Evolutionary conservation across 371 early-diverging fungal species (phyloP), one percentile per base, ranked within the genome.

Genomic region (Fennellomyces sp.): DNA sequence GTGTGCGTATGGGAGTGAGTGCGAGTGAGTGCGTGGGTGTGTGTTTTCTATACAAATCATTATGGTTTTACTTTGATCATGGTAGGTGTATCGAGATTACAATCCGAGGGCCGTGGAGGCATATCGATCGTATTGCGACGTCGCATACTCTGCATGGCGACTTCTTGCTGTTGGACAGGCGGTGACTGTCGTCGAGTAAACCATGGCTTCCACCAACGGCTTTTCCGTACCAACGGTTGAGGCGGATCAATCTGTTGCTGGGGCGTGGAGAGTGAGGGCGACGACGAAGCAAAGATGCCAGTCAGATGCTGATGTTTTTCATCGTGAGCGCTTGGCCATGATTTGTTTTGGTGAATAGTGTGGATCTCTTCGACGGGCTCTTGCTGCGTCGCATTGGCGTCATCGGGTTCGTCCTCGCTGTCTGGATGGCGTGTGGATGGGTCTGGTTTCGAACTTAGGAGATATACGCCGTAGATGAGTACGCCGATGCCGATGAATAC

Each of bases 381-480:
- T 21, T 33, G 35, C 35, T 8, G 6, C 6, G 35, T 33, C 6
- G 6, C 35, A 33, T 33, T 33, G 8, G 35, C 35, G 13, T 23
- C 49, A 7, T 48, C 25, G 26, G 56, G 41, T 30, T 33, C 30
- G 50, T 47, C 61, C n/a, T 64, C 45, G 39, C 54, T 31, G 13
- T 49, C 56, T 7, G 60, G 39, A 30, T 59, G 62, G 8, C 38
- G 50, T 29, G 36, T 12, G 6, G 70, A 63, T n/a, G 78, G 76
- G 39, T 83, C 86, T 7, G 82, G 78, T 56, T 86, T 86, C 4
- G 86, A 80, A 41, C 83, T 82, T 28, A 86, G 70, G 41, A 86
- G 68, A 36, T 58, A 70, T 21, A 87, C 85, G 17, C 84, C 85
- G 38, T 80, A 84, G 36, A 86, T 77, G 10, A 89, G 60, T 3